Base-by-base conservation (phyloP, 208 protist genomes). In the Trypanosoma lewisi region DNA sequence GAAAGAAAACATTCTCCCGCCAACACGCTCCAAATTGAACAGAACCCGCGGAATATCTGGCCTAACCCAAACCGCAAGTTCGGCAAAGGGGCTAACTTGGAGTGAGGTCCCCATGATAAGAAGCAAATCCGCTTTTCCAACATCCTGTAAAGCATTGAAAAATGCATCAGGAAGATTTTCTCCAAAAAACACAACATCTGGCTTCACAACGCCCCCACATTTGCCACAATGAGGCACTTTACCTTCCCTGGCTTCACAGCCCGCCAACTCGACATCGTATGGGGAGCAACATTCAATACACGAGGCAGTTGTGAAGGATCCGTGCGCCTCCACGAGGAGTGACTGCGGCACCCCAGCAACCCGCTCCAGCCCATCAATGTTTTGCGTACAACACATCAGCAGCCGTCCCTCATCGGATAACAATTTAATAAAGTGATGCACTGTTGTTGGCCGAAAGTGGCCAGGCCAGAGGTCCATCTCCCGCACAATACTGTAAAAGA, bases 181-280 rank as follows among this genome's bases (percentile, higher is more conserved):
- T 28, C 96, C 96, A 67, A 98, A 99, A 50, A 99, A 98, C 16
- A 98, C 93, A 36, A 99, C 90, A 68, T 98, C 90, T 5, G 98
- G 98, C 70, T 99, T 99, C 4, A 98, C 77, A 17, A 98, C 63
- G 1, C 83, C 83, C 8, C 71, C 75, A 61, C 87, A 94, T 2
- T 50, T 37, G 0, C 50, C 37, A 70, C 90, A 96, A n/a, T 53
- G 83, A 17, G 87, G 84, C 19, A 94, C 61, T 17, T 70, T 36
- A 2, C 80, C 80, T 9, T 59, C 53, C 34, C 69, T 64, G 30
- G 83, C 70, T 51, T 88, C 78, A 1, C 49, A 8, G 1, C 60
- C 39, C 41, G 79, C 79, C 28, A 34, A 31, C 21, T 49, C 56
- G 23, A 83, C 83, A 56, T 83, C 79, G 55, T 77, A 93, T 5